Evolutionary conservation across 23 red algal species (phyloP).

Genomic region (Chondrus crispus): DNA sequence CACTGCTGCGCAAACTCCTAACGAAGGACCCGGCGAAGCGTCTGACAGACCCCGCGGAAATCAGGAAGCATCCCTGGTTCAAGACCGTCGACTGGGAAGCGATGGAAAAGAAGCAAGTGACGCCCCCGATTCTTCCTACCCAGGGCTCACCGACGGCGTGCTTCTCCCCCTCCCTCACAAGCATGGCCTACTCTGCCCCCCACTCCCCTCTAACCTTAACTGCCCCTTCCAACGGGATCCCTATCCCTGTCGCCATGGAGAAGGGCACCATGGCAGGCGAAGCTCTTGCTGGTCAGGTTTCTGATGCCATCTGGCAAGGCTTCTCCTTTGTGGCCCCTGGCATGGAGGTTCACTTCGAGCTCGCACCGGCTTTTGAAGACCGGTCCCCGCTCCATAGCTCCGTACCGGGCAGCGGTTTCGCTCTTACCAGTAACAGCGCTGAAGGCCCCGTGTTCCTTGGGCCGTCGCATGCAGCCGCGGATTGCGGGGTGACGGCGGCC

Average conservation of each 20-base stretch:
- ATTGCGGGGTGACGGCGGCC: neutral
- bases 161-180: slow-evolving; percentile 52
- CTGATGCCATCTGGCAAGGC: slow-evolving; percentile 58
- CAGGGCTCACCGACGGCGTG: slow-evolving; percentile 52
- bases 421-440: neutral
- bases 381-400: neutral
- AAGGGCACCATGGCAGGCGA: neutral
- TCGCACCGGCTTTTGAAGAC: slow-evolving; percentile 16
- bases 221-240: neutral
- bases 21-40: slow-evolving; percentile 71
- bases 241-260: neutral
- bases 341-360: slow-evolving; percentile 69
- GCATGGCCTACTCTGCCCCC: slow-evolving; percentile 21
- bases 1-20: slow-evolving; percentile 72
- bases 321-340: slow-evolving; percentile 82
- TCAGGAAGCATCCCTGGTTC: slow-evolving; percentile 78
- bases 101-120: slow-evolving; percentile 12
- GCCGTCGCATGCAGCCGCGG: neutral
- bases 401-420: neutral
- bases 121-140: slow-evolving; percentile 67
- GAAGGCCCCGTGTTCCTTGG: neutral
- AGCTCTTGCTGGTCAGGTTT: neutral
- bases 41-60: slow-evolving; percentile 46
- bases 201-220: slow-evolving; percentile 38
- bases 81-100: slow-evolving; percentile 57